Percentiles rank a stretch among this genome's conserved stretches.
These are phyloP conservation scores for Fragaria ananassa DNA, from an alignment of 306 rosid species.

Conservation along the genomic window DNA sequence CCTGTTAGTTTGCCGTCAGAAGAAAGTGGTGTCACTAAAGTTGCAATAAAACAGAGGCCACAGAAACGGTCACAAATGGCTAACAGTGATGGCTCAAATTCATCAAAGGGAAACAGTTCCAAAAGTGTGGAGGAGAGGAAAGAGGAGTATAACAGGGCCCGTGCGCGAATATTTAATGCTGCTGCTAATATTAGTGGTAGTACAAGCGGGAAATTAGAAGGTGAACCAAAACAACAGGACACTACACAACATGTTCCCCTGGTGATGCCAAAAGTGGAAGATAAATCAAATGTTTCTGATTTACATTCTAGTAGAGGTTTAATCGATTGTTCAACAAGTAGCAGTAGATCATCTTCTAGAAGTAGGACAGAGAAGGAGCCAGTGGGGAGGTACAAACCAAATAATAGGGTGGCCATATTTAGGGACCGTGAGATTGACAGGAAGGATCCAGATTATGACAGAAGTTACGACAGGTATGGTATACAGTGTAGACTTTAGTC, in stretches of 20 bases:
- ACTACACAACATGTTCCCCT: constrained; percentile 46
- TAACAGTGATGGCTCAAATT: constrained; percentile 44
- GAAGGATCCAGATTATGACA: constrained; percentile 94
- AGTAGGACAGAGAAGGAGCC: constrained; percentile 80
- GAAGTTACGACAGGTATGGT: constrained; percentile 82
- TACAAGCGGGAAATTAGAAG: constrained; percentile 56
- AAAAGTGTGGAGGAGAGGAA: constrained; percentile 97
- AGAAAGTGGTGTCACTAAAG: constrained; percentile 56
- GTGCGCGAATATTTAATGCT: constrained; percentile 88
- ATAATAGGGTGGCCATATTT: constrained; percentile 87
- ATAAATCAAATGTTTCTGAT: constrained; percentile 50
- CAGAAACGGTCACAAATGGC: constrained; percentile 50
- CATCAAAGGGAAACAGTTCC: constrained; percentile 45
- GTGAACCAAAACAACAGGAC: constrained; percentile 61
- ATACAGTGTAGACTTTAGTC: neutral
- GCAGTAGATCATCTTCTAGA: constrained; percentile 72
- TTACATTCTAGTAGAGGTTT: constrained; percentile 51
- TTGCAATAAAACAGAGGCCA: constrained; percentile 95
- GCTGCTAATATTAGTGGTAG: constrained; percentile 36
- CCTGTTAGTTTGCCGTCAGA: constrained; percentile 69
- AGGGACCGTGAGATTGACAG: constrained; percentile 89
- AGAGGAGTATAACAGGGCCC: constrained; percentile 95
- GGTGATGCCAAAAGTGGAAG: constrained; percentile 60
- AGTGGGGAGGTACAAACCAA: constrained; percentile 67
- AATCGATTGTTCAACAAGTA: constrained; percentile 55